phyloP scores from a whole-genome alignment of 169 alveolate genomes.

The Babesia ovata region DNA sequence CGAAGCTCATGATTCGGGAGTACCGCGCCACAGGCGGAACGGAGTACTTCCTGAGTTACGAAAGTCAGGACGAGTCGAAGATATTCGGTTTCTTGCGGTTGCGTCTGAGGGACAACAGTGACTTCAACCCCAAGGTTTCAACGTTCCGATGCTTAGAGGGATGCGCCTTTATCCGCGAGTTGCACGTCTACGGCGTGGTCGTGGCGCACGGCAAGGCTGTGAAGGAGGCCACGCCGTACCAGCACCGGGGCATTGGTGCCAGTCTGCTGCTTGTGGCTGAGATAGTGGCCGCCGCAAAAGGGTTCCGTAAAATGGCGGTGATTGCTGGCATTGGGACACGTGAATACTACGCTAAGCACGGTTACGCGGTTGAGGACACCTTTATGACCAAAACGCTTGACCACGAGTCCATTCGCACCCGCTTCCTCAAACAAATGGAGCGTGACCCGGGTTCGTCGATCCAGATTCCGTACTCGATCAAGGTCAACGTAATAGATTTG shows the following conservation, averaged over 20 bases:
- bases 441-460: neutral
- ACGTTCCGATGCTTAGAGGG: slow-evolving; percentile 72
- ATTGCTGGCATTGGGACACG: slow-evolving; percentile 99
- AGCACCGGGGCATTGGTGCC: slow-evolving; percentile 74
- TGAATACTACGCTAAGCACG: slow-evolving; percentile 96
- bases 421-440: slow-evolving; percentile 18
- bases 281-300: slow-evolving; percentile 80
- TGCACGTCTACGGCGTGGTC: slow-evolving; percentile 89
- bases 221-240: slow-evolving; percentile 32
- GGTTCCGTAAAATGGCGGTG: slow-evolving; percentile 91
- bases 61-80: slow-evolving; percentile 59
- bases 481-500: slow-evolving; percentile 28
- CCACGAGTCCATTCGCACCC: slow-evolving; percentile 31
- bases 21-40: slow-evolving; percentile 77
- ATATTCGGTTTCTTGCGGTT: slow-evolving; percentile 88
- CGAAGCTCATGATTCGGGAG: slow-evolving; percentile 40
- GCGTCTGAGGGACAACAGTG: slow-evolving; percentile 75
- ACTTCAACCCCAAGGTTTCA: slow-evolving; percentile 54
- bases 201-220: slow-evolving; percentile 42
- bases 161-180: slow-evolving; percentile 89
- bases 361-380: slow-evolving; percentile 92
- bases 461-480: slow-evolving; percentile 37
- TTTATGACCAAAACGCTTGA: slow-evolving; percentile 90
- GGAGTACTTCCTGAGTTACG: slow-evolving; percentile 78
- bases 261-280: slow-evolving; percentile 76